Percentiles rank a stretch among this genome's conserved stretches.
Evolutionary conservation across 371 early-diverging fungal species (phyloP).

Genomic region (Mortierella sp.): DNA sequence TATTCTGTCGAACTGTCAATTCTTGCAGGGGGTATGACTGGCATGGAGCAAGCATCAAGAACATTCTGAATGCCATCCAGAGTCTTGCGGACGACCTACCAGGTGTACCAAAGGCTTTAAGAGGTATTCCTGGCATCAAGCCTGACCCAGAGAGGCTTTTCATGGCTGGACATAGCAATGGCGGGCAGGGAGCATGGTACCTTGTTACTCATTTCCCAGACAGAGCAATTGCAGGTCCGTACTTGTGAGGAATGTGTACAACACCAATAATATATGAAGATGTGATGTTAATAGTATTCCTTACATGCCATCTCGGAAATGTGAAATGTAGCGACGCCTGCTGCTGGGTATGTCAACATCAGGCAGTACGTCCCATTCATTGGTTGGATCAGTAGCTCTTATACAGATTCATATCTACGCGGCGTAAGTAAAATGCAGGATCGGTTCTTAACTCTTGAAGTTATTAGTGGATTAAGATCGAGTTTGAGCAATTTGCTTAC

Average conservation of each 20-base stretch:
- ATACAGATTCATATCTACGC: slow-evolving; percentile 70
- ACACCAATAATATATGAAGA: no score
- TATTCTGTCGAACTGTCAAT: background rate
- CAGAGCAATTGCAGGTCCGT: slow-evolving; percentile 69
- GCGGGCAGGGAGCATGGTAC: slow-evolving; percentile 85
- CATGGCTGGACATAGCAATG: slow-evolving; percentile 75
- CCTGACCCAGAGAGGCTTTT: slow-evolving; percentile 44
- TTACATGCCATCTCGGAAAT: background rate
- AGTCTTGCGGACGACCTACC: slow-evolving; percentile 35
- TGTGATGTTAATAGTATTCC: no score
- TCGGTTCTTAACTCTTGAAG: no score
- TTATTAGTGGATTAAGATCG: background rate
- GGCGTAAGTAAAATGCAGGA: slow-evolving; percentile 60
- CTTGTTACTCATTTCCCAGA: slow-evolving; percentile 77
- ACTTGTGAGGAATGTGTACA: no score
- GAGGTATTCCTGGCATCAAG: slow-evolving; percentile 19
- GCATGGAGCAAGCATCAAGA: slow-evolving; percentile 65
- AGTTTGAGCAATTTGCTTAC: background rate
- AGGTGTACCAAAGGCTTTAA: slow-evolving; percentile 31
- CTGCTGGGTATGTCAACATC: slow-evolving; percentile 78
- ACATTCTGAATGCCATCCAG: slow-evolving; percentile 57
- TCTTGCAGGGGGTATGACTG: slow-evolving; percentile 65
- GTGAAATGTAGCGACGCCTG: slow-evolving; percentile 63
- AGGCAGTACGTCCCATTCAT: slow-evolving; percentile 76
- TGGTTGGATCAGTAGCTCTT: slow-evolving; percentile 69